Conservation (phyloP, 2,329 filamentous ascomycete genomes). For the Nigrograna mackinnonii region DNA sequence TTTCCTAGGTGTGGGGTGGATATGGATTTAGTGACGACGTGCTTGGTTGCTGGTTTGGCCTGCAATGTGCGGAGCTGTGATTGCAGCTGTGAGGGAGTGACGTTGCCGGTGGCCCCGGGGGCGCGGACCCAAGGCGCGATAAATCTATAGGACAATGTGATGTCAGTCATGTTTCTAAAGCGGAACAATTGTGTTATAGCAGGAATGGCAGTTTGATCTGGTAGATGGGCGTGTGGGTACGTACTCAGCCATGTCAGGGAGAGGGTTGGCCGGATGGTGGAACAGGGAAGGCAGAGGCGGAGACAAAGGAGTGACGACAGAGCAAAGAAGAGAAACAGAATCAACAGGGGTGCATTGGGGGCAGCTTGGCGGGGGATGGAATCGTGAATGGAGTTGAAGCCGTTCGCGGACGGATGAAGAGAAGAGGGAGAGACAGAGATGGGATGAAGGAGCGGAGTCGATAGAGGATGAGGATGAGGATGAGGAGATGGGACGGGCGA, state of each 20-base stretch:
- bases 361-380: slow-evolving; percentile 1
- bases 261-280: not conserved
- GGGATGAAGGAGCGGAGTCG: not conserved
- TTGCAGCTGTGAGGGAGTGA: slow-evolving; percentile 35
- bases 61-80: slow-evolving; percentile 36
- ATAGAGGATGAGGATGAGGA: not conserved
- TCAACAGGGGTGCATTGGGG: slow-evolving; percentile 13
- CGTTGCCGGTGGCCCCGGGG: slow-evolving; percentile 27
- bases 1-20: slow-evolving; percentile 40
- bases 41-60: slow-evolving; percentile 35
- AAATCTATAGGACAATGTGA: slow-evolving; percentile 22
- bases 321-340: slow-evolving; percentile 11
- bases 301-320: slow-evolving; percentile 40
- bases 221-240: slow-evolving; percentile 16
- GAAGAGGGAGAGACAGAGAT: slow-evolving; percentile 2
- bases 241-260: slow-evolving; percentile 28
- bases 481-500: not conserved
- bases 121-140: slow-evolving; percentile 39
- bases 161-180: too few relatives aligned
- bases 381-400: not conserved
- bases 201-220: not conserved
- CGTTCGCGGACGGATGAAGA: not conserved
- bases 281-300: slow-evolving; percentile 2
- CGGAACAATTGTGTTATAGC: not conserved
- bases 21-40: slow-evolving; percentile 41